Evolutionary conservation across 441 rosid species (phyloP).

Genomic region (Geranium incanum): DNA sequence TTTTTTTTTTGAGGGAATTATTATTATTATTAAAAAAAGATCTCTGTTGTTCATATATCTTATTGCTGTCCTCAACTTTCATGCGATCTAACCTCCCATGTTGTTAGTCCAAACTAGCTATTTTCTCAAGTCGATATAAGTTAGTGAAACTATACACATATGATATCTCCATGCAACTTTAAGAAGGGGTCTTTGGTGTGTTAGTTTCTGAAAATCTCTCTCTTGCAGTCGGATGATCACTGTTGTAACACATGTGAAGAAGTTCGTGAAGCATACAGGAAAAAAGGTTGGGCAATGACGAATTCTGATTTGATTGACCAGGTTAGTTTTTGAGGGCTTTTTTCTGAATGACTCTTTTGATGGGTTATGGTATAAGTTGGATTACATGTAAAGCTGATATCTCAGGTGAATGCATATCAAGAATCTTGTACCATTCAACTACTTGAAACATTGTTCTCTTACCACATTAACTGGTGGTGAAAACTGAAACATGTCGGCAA

Average conservation of each 20-base stretch:
- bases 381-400: not conserved
- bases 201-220: constrained; percentile 8
- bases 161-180: not conserved
- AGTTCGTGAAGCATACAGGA: constrained; percentile 90
- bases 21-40: not conserved
- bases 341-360: not conserved
- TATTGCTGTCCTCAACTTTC: not conserved
- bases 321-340: constrained; percentile 30
- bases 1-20: too few species aligned
- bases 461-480: not conserved
- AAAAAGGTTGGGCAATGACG: constrained; percentile 89
- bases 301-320: constrained; percentile 78
- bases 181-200: constrained; percentile 1
- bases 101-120: not conserved
- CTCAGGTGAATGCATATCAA: not conserved
- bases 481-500: not conserved
- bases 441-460: not conserved
- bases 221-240: constrained; percentile 64
- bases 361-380: not conserved
- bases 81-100: not conserved
- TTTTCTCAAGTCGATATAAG: not conserved
- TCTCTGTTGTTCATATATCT: not conserved
- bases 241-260: constrained; percentile 94
- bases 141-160: not conserved
- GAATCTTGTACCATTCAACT: not conserved